Base-by-base conservation (phyloP, 2,329 filamentous ascomycete species). In the Exophiala dermatitidis region DNA sequence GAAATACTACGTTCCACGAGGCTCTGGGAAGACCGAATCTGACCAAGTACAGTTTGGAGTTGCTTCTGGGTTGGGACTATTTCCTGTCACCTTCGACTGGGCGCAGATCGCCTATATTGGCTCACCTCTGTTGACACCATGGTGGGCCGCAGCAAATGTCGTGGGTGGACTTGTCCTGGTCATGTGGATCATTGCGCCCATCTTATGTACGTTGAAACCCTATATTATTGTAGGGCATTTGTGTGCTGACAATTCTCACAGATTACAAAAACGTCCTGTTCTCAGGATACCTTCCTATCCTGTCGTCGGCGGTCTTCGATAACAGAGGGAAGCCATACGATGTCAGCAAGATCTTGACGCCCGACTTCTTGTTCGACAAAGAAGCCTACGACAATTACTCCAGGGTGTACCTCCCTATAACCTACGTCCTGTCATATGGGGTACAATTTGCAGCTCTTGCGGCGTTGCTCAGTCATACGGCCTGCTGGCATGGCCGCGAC, bases 41-140 rank as follows among this genome's bases (percentile, higher is more conserved):
- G 29, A 45, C 42, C 12, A 19, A 10, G 42, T 45, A n/a, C 32
- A 45, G 43, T 94, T 94, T 65, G 89, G 89, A 10, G 85, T 91
- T 10, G 80, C 83, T n/a, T 91, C 88, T 1, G 89, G 89, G 2
- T 77, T 95, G 9, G 88, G 88, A 0, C 72, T 95, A 33, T 89
- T 94, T 57, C 89, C 89, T 0, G 67, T 95, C 63, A 94, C 89
- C 0, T 94, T 95, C 64, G 89, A 95, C 71, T 95, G 89, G 89
- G 86, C 87, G 0, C 89, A 95, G 66, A 84, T 95, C 58, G 88
- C 89, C 0, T 82, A 91, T 65, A 93, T 94, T 62, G 89, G 89
- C 10, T 93, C 88, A 3, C 89, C 86, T 0, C 74, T 94, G 4
- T 77, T 93, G 10, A 89, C 88, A 0, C 88, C 88, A 0, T 93